A percentile compares a stretch with the other conserved stretches of the same genome.
Evolutionary conservation across 495 filamentous ascomycete species (phyloP).

Genomic region (Penicillium canariense): DNA sequence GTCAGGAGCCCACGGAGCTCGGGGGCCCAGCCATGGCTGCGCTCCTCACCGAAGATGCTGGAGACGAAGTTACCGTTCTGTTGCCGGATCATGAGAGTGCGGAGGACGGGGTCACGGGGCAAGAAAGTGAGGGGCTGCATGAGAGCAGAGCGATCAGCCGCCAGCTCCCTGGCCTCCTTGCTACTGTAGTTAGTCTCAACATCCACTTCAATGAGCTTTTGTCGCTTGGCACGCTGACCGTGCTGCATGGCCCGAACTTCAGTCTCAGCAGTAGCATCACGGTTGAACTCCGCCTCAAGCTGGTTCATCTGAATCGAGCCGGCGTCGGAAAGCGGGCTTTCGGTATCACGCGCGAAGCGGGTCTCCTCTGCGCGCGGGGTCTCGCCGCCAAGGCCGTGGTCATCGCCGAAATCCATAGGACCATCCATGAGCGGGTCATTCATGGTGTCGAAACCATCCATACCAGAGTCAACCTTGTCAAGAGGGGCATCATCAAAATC

Average conservation of each 20-base stretch:
- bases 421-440: constrained; percentile 31
- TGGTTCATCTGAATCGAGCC: constrained; percentile 29
- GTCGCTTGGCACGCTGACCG: constrained; percentile 70
- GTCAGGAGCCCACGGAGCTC: constrained; percentile 85
- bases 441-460: constrained; percentile 35
- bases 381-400: constrained; percentile 38
- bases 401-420: constrained; percentile 46
- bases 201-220: constrained; percentile 71
- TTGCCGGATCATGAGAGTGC: constrained; percentile 87
- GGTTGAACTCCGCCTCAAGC: constrained; percentile 63
- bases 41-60: constrained; percentile 68
- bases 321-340: constrained; percentile 41
- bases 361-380: constrained; percentile 55
- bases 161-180: constrained; percentile 69
- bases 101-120: constrained; percentile 77
- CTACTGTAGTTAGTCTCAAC: constrained; percentile 56
- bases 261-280: constrained; percentile 53
- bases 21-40: constrained; percentile 79
- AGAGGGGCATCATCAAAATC: constrained; percentile 53
- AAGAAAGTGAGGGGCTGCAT: constrained; percentile 75
- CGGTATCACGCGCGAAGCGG: constrained; percentile 61
- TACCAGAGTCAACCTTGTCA: constrained; percentile 37
- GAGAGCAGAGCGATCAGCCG: constrained; percentile 76
- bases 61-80: constrained; percentile 85
- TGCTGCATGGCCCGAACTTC: constrained; percentile 54